These are phyloP conservation scores for Talaromyces sp. DNA, from an alignment of 2,329 filamentous ascomycete species.

Conservation along the genomic window DNA sequence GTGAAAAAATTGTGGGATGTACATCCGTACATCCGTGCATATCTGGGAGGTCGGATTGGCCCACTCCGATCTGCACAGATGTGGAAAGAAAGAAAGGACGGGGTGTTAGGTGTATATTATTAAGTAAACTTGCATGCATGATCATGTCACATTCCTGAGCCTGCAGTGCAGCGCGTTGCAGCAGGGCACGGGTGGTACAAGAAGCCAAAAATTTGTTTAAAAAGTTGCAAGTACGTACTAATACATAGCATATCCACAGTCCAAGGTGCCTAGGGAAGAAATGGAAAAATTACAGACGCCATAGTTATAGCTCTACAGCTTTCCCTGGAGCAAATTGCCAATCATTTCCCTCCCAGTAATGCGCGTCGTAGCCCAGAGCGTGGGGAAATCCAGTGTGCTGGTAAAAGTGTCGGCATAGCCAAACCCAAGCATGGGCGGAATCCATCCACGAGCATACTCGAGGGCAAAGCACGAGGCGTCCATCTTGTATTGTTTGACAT, in stretches of 20 bases:
- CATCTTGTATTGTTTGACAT: slow-evolving; percentile 66
- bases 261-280: neutral
- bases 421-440: slow-evolving; percentile 88
- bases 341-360: slow-evolving; percentile 75
- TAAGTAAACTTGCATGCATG: slow-evolving; percentile 6
- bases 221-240: neutral
- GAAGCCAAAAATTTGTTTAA: neutral
- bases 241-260: neutral
- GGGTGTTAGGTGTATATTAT: neutral
- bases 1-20: no score
- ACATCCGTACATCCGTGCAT: no score
- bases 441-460: slow-evolving; percentile 61
- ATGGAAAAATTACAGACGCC: no score
- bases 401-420: slow-evolving; percentile 76
- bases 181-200: neutral
- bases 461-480: slow-evolving; percentile 32
- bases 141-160: slow-evolving; percentile 10
- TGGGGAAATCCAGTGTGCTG: slow-evolving; percentile 80
- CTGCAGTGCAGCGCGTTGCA: neutral
- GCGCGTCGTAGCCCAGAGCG: slow-evolving; percentile 70
- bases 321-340: slow-evolving; percentile 62
- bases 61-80: neutral
- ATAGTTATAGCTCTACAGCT: slow-evolving; percentile 73
- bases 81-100: neutral
- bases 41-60: neutral